Evolutionary conservation across 768 basidiomycete genomes (phyloP), one percentile per base, ranked within the genome.

Genomic region (Collybia nuda): DNA sequence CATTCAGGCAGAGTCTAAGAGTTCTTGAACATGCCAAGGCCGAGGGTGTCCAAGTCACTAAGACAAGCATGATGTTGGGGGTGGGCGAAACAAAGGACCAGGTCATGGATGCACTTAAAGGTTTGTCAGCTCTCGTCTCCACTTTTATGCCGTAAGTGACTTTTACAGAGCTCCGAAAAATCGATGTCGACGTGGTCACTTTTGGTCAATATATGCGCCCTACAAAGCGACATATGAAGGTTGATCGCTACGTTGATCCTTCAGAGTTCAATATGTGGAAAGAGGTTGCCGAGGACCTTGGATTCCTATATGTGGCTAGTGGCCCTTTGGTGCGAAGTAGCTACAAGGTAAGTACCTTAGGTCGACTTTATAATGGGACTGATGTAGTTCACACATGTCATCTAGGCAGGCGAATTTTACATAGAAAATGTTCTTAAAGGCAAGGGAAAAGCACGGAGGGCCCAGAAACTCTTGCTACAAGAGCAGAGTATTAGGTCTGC

Each of bases 131-230:
- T 39, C 9, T 23, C 12, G 2, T 32, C 3, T 32, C 14, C 32
- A 32, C 3, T 32, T 11, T 32, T 11, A 5, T 14, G 14, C 32
- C 12, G 6, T 11, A 32, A 32, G 3, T 44, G 24, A 56, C 44
- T 44, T n/a, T 7, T 46, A 40, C 64, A 98, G 97, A 96, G 56
- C 79, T 98, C 6, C 87, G 96, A 39, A 86, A 85, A 56, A 75
- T 84, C 40, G 80, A 93, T 57, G 95, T 98, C 40, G 96, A 98
- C 62, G 96, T 99, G 5, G 93, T 99, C 23, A 99, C 97, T 1
- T 98, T 99, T 65, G 97, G 97, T 2, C 97, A 99, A 71, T 99
- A 99, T 69, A 98, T 99, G 97, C 88, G 97, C 43, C 97, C 97
- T 6, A 98, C 97, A 7, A 98, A 98, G 69, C 82, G 86, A 23